Percentiles rank a stretch among this genome's conserved stretches.
phyloP scores from a whole-genome alignment of 257 asterid genomes.

The Knoxia roxburghii region DNA sequence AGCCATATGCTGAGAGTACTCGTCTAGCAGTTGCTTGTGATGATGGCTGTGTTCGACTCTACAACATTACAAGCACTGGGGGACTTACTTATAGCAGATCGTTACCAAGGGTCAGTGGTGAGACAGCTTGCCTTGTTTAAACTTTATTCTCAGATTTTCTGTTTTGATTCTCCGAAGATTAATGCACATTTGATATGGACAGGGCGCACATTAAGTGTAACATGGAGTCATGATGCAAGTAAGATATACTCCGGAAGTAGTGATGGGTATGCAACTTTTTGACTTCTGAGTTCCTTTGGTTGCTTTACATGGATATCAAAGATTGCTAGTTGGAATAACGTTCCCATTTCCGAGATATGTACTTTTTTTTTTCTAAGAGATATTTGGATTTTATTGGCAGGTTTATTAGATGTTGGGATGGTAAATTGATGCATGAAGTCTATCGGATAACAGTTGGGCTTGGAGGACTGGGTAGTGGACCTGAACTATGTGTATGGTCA shows the following conservation, averaged over 20 bases:
- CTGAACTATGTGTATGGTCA: conserved; percentile 82
- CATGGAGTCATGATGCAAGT: conserved; percentile 78
- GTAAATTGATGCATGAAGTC: conserved; percentile 51
- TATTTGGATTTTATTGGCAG: conserved; percentile 28
- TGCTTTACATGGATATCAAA: neutral
- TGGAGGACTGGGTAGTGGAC: conserved; percentile 65
- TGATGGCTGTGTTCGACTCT: conserved; percentile 89
- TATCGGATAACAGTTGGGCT: conserved; percentile 77
- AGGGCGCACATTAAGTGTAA: conserved; percentile 76
- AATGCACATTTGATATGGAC: conserved; percentile 15
- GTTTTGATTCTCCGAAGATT: conserved; percentile 11
- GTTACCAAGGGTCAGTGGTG: conserved; percentile 88
- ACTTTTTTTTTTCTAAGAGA: conserved; percentile 9
- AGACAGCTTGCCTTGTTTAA: conserved; percentile 36
- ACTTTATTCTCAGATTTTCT: neutral
- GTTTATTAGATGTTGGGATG: conserved; percentile 91
- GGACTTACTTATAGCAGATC: conserved; percentile 47
- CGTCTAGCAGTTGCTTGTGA: conserved; percentile 79
- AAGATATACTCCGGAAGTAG: conserved; percentile 87
- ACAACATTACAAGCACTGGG: conserved; percentile 35
- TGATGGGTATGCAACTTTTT: conserved; percentile 61
- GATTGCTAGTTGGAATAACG: too few species aligned
- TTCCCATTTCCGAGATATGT: too few species aligned
- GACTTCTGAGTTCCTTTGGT: neutral
- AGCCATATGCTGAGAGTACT: conserved; percentile 24